Evolutionary conservation across 2,329 filamentous ascomycete species (phyloP).

Genomic region (Calonectria henricotiae): DNA sequence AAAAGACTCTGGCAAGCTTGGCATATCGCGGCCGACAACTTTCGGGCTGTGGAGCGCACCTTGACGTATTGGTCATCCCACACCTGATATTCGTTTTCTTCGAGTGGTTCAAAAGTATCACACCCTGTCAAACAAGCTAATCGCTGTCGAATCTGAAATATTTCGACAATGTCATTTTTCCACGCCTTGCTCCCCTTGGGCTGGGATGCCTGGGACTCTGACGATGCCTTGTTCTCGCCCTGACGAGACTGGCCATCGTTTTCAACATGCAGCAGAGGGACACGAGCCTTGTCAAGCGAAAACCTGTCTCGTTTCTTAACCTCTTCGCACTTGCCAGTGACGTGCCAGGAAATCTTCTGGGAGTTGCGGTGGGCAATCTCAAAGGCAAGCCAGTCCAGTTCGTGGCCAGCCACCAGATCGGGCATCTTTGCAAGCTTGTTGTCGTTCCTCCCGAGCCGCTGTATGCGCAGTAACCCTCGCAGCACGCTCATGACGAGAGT

Average conservation of each 20-base stretch:
- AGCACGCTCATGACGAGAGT: slow-evolving; percentile 8
- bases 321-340: neutral
- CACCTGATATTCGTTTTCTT: slow-evolving; percentile 5
- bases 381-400: slow-evolving; percentile 18
- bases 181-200: neutral
- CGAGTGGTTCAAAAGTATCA: neutral
- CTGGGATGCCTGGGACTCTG: neutral
- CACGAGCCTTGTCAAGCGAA: neutral
- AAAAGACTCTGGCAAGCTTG: slow-evolving; percentile 15
- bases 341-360: slow-evolving; percentile 3
- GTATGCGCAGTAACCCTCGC: slow-evolving; percentile 7
- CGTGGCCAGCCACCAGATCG: slow-evolving; percentile 8
- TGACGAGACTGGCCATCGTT: neutral
- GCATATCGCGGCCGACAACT: slow-evolving; percentile 3
- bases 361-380: slow-evolving; percentile 6
- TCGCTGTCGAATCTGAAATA: slow-evolving; percentile 18
- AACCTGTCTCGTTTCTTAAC: neutral
- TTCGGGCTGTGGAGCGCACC: neutral
- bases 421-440: slow-evolving; percentile 16
- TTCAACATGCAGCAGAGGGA: neutral
- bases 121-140: slow-evolving; percentile 10
- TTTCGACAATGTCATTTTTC: slow-evolving; percentile 18
- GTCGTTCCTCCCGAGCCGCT: slow-evolving; percentile 6
- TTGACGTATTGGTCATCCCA: slow-evolving; percentile 18
- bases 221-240: neutral